Conservation (phyloP, 1,284 basidiomycete species). For the Ceratobasidium sp. region DNA sequence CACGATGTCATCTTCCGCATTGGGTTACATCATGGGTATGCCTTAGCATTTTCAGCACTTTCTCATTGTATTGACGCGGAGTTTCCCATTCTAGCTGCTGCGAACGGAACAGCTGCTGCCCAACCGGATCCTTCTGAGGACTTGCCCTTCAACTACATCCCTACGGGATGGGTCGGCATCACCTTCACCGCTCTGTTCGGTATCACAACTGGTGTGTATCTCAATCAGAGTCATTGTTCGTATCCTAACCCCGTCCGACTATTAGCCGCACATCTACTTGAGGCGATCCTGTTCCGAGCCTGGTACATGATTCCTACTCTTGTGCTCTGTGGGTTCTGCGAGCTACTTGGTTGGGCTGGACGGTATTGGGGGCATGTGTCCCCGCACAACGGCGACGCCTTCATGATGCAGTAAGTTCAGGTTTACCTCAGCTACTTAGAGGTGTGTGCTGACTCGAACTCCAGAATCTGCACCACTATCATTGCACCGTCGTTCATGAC, state of each 20-base stretch:
- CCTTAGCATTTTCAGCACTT: neutral
- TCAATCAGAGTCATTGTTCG: neutral
- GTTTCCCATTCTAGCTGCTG: no score
- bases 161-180: conserved; percentile 39
- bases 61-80: neutral
- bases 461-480: conserved; percentile 41
- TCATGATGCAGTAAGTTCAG: conserved; percentile 41
- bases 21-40: conserved; percentile 7
- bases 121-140: no score
- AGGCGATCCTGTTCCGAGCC: conserved; percentile 47
- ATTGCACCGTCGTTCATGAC: conserved; percentile 44
- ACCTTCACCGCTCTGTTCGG: conserved; percentile 43
- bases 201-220: conserved; percentile 29
- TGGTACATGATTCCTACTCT: conserved; percentile 51
- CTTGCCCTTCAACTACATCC: conserved; percentile 31
- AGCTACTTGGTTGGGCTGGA: conserved; percentile 47
- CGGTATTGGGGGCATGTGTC: conserved; percentile 32
- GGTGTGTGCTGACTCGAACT: neutral
- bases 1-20: neutral
- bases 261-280: conserved; percentile 50
- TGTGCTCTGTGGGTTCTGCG: conserved; percentile 48
- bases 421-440: neutral
- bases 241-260: conserved; percentile 45
- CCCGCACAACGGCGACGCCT: conserved; percentile 8
- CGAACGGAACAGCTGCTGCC: no score